These are phyloP conservation scores for Calycina herbarum DNA, from an alignment of 2,329 filamentous ascomycete species.

Conservation along the genomic window DNA sequence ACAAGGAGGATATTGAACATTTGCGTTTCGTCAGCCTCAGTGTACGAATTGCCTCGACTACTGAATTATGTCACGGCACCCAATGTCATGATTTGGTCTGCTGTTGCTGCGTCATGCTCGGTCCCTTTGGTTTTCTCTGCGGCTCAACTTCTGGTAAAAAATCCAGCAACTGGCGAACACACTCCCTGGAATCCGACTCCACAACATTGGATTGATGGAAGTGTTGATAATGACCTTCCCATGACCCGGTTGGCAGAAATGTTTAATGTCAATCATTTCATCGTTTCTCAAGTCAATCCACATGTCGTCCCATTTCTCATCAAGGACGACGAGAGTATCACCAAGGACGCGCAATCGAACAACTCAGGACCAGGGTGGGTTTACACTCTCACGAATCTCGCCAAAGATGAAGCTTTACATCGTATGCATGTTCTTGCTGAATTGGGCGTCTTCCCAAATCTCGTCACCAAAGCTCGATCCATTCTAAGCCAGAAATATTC, in stretches of 20 bases:
- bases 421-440: constrained; percentile 79
- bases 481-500: constrained; percentile 90
- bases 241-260: constrained; percentile 88
- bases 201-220: constrained; percentile 89
- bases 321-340: constrained; percentile 62
- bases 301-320: constrained; percentile 85
- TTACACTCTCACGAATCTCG: constrained; percentile 66
- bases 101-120: constrained; percentile 93
- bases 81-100: constrained; percentile 95
- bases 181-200: constrained; percentile 83
- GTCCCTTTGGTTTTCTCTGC: constrained; percentile 84
- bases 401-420: constrained; percentile 78
- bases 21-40: constrained; percentile 82
- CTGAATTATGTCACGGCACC: constrained; percentile 93
- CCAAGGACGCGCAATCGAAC: constrained; percentile 40
- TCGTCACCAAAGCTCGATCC: constrained; percentile 74
- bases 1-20: constrained; percentile 91
- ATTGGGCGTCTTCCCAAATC: constrained; percentile 75
- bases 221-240: constrained; percentile 89
- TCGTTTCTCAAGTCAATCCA: constrained; percentile 94
- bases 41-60: constrained; percentile 82
- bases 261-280: constrained; percentile 98
- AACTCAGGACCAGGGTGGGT: constrained; percentile 52
- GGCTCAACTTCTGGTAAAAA: constrained; percentile 77
- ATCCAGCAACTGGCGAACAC: constrained; percentile 74